A percentile compares a stretch with the other conserved stretches of the same genome.
phyloP scores from a whole-genome alignment of 345 rosid genomes.

The Brassica cretica region DNA sequence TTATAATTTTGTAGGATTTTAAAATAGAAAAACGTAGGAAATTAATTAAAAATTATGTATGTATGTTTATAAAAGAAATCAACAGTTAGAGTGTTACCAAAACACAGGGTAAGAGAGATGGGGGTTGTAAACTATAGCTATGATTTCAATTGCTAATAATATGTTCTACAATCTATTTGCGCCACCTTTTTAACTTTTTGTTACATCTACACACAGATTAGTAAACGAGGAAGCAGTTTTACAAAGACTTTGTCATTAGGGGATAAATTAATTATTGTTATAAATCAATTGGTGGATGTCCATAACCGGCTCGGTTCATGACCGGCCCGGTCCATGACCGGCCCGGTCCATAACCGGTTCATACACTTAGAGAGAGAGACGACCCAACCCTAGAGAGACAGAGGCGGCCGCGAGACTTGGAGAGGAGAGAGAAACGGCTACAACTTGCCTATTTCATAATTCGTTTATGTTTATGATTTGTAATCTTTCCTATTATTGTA shows the following conservation, averaged over 20 bases:
- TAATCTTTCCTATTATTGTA: too few relatives aligned
- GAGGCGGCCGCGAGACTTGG: too few relatives aligned
- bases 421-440: too few relatives aligned
- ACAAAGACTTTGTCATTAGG: neutral
- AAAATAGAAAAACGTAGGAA: neutral
- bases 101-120: neutral
- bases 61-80: neutral
- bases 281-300: too few relatives aligned
- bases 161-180: neutral
- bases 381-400: too few relatives aligned
- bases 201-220: neutral
- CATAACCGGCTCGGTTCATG: too few relatives aligned
- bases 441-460: too few relatives aligned
- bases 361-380: too few relatives aligned
- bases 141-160: neutral
- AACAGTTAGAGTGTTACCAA: neutral
- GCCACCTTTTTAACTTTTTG: neutral
- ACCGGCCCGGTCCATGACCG: too few relatives aligned
- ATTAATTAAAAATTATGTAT: neutral
- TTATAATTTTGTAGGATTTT: neutral
- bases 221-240: neutral
- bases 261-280: neutral
- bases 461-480: too few relatives aligned
- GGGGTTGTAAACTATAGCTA: neutral
- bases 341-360: too few relatives aligned